Conservation (phyloP, 345 rosid species). For the Jatropha curcas region DNA sequence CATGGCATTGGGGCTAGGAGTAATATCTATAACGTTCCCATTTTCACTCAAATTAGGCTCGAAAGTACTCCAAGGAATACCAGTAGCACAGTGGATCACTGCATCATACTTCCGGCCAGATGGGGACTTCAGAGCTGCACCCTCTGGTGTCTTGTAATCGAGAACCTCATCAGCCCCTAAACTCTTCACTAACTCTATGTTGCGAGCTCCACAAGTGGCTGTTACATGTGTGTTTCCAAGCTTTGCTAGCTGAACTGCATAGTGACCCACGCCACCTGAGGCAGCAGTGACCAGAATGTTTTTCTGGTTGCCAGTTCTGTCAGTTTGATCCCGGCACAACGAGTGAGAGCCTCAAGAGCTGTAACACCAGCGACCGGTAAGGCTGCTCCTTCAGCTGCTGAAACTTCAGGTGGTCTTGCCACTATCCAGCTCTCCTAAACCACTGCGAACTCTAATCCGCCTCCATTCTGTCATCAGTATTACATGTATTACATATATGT, state of each 20-base stretch:
- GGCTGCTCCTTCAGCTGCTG: slow-evolving; percentile 68
- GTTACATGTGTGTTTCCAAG: slow-evolving; percentile 75
- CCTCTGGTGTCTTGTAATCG: slow-evolving; percentile 77
- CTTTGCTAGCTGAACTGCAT: slow-evolving; percentile 75
- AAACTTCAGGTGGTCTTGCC: slow-evolving; percentile 58
- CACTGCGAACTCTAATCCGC: slow-evolving; percentile 59
- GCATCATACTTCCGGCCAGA: slow-evolving; percentile 72
- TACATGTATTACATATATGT: too few relatives aligned
- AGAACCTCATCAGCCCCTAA: slow-evolving; percentile 84
- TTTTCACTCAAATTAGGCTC: slow-evolving; percentile 57
- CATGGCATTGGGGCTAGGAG: slow-evolving; percentile 46
- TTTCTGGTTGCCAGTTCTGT: slow-evolving; percentile 49
- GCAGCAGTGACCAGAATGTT: slow-evolving; percentile 75
- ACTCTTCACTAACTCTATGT: slow-evolving; percentile 65
- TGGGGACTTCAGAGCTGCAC: slow-evolving; percentile 67
- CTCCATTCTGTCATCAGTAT: slow-evolving; percentile 27
- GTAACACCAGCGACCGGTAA: slow-evolving; percentile 70
- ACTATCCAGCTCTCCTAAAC: slow-evolving; percentile 59
- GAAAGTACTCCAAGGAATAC: slow-evolving; percentile 63
- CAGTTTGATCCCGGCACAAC: slow-evolving; percentile 61
- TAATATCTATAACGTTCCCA: slow-evolving; percentile 67
- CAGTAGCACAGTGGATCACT: slow-evolving; percentile 64
- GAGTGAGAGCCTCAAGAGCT: slow-evolving; percentile 60
- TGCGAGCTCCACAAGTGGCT: slow-evolving; percentile 78
- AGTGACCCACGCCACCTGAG: slow-evolving; percentile 86